Conservation (phyloP, 331 rosid genomes). For the Cucumis variabilis region DNA sequence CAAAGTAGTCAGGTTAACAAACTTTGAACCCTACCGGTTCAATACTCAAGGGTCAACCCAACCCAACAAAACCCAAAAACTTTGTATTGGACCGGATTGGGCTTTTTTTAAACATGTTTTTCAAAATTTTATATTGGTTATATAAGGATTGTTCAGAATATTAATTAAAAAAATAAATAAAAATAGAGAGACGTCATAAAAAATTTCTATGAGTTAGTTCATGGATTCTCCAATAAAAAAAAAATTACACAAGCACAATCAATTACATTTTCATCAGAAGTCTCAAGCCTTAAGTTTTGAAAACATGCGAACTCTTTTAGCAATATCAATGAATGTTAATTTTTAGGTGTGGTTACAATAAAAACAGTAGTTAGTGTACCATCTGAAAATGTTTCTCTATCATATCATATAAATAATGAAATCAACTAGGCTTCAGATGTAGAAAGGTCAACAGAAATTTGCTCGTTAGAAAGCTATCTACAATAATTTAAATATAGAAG, state of each 20-base stretch:
- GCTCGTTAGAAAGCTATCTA: neutral
- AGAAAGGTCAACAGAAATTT: neutral
- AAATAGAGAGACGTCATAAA: neutral
- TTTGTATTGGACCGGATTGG: too few relatives aligned
- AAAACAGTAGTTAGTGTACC: slow-evolving; percentile 91
- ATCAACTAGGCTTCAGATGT: neutral
- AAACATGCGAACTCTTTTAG: slow-evolving; percentile 99
- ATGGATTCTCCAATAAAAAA: neutral
- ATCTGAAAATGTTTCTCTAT: slow-evolving; percentile 59
- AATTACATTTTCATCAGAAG: slow-evolving; percentile 27
- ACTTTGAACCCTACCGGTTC: too few relatives aligned
- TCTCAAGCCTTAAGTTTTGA: slow-evolving; percentile 89
- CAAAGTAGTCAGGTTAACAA: too few relatives aligned
- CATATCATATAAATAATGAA: slow-evolving; percentile 25
- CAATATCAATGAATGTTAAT: slow-evolving; percentile 95
- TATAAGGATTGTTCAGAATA: too few relatives aligned
- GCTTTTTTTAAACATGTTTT: too few relatives aligned
- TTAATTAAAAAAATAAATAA: too few relatives aligned
- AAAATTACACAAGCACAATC: neutral
- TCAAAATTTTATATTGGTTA: too few relatives aligned
- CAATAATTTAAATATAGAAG: neutral
- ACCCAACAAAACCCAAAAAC: too few relatives aligned
- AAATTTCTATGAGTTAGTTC: neutral
- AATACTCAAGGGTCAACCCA: too few relatives aligned
- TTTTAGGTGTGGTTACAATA: slow-evolving; percentile 97